Percentiles rank a stretch among this genome's conserved stretches.
phyloP scores from a whole-genome alignment of 2,329 filamentous ascomycete species.

The Talaromyces verruculosus region DNA sequence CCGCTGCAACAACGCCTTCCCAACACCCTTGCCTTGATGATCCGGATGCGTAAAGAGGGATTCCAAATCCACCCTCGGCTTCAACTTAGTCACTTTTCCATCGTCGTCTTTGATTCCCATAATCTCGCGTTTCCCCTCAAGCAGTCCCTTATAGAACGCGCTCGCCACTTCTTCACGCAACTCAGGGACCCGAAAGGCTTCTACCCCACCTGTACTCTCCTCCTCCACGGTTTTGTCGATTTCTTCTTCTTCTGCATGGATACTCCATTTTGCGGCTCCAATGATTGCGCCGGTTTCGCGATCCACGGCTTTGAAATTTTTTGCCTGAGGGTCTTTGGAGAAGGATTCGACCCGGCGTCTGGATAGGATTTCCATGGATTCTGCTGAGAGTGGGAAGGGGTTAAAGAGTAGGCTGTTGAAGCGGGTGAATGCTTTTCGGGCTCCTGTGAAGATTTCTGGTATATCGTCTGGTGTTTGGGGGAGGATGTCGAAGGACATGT shows the following conservation, averaged over 20 bases:
- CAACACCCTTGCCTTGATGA: constrained; percentile 39
- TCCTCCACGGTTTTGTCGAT: constrained; percentile 1
- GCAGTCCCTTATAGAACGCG: not conserved
- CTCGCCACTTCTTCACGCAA: not conserved
- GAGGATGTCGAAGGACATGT: not conserved
- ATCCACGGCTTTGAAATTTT: not conserved
- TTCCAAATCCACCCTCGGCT: constrained; percentile 2
- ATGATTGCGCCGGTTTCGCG: not conserved
- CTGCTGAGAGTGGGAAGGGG: not conserved
- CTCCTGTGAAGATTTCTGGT: not conserved
- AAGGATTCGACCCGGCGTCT: not conserved
- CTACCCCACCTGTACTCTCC: not conserved
- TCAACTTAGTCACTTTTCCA: not conserved
- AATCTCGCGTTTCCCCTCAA: not conserved
- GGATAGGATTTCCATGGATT: not conserved
- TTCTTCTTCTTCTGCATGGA: not conserved
- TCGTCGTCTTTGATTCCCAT: not conserved
- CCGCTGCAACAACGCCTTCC: constrained; percentile 36
- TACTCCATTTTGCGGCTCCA: not conserved
- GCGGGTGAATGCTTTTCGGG: not conserved
- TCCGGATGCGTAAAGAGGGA: constrained; percentile 25
- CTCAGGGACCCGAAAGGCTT: not conserved
- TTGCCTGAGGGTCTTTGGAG: not conserved
- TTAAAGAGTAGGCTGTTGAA: not conserved
- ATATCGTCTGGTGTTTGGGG: not conserved